These are phyloP conservation scores for Annulohypoxylon stygium DNA, from an alignment of 495 filamentous ascomycete species.

Conservation along the genomic window DNA sequence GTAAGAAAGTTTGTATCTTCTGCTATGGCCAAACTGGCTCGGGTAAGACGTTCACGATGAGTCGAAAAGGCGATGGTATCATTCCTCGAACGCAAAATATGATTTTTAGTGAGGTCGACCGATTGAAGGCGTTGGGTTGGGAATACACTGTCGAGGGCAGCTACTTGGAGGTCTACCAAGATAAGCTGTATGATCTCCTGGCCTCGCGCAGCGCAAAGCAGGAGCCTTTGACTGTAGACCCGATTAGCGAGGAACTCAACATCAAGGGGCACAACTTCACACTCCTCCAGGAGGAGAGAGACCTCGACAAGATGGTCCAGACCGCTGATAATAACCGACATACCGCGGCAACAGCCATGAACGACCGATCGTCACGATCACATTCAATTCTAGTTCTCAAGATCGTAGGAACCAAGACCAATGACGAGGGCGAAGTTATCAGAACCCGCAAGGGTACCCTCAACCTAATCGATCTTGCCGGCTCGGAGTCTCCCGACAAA, in stretches of 20 bases:
- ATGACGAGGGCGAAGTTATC: slow-evolving; percentile 79
- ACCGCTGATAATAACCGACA: slow-evolving; percentile 86
- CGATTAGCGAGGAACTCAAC: slow-evolving; percentile 66
- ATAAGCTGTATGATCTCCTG: slow-evolving; percentile 93
- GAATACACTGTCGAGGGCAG: slow-evolving; percentile 92
- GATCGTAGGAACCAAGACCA: slow-evolving; percentile 69
- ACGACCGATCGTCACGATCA: slow-evolving; percentile 91
- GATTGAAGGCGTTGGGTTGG: slow-evolving; percentile 92
- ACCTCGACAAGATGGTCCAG: slow-evolving; percentile 84
- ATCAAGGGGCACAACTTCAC: slow-evolving; percentile 69
- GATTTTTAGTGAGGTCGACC: slow-evolving; percentile 87
- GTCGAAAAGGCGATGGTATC: slow-evolving; percentile 80
- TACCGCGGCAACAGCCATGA: slow-evolving; percentile 95
- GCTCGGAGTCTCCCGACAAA: slow-evolving; percentile 90
- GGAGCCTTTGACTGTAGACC: slow-evolving; percentile 82
- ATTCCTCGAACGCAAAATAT: slow-evolving; percentile 93
- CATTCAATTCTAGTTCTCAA: slow-evolving; percentile 98
- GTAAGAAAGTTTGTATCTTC: slow-evolving; percentile 99
- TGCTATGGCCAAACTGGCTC: slow-evolving; percentile 98
- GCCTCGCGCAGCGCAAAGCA: slow-evolving; percentile 88
- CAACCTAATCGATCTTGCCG: slow-evolving; percentile 96
- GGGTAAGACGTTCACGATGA: slow-evolving; percentile 98
- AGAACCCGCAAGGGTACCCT: slow-evolving; percentile 92
- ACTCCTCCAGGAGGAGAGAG: slow-evolving; percentile 80
- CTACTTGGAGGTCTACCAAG: slow-evolving; percentile 99